Evolutionary conservation across 176 grass and related monocot species (phyloP).

Genomic region (Stipa capillata): DNA sequence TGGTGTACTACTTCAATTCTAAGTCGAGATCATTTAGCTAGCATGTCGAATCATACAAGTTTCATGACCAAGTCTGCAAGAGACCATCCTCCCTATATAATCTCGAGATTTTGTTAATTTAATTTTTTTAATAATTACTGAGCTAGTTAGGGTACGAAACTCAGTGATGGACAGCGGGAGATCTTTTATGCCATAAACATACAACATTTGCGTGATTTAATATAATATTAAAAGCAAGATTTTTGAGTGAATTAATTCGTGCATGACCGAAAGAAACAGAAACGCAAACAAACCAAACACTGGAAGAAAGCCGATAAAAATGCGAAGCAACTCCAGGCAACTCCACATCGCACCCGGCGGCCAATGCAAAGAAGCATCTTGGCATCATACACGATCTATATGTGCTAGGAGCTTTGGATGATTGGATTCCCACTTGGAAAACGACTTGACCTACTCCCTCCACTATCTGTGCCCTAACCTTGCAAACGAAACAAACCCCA

Average conservation of each 20-base stretch:
- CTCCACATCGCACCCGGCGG: not conserved
- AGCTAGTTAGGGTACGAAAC: not conserved
- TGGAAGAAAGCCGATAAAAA: not conserved
- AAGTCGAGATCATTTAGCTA: not conserved
- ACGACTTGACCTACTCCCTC: constrained; percentile 1
- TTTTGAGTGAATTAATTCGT: too few species aligned
- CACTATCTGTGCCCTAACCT: not conserved
- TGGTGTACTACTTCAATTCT: not conserved
- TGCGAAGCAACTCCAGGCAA: not conserved
- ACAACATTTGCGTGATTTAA: too few species aligned
- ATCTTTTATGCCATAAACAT: too few species aligned
- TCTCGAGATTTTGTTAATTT: not conserved
- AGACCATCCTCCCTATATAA: too few species aligned
- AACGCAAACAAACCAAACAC: not conserved
- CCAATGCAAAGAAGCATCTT: constrained; percentile 14
- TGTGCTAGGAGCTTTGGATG: constrained; percentile 12
- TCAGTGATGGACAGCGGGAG: too few species aligned
- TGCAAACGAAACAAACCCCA: not conserved
- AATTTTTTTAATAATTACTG: not conserved
- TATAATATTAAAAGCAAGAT: too few species aligned
- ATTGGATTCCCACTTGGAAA: constrained; percentile 24
- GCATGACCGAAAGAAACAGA: too few species aligned
- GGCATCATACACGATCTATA: not conserved
- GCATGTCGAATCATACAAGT: too few species aligned
- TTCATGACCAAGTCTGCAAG: not conserved